A percentile compares a stretch with the other conserved stretches of the same genome.
These are phyloP conservation scores for Ceratobasidium sp. DNA, from an alignment of 1,284 basidiomycete species.

Conservation along the genomic window DNA sequence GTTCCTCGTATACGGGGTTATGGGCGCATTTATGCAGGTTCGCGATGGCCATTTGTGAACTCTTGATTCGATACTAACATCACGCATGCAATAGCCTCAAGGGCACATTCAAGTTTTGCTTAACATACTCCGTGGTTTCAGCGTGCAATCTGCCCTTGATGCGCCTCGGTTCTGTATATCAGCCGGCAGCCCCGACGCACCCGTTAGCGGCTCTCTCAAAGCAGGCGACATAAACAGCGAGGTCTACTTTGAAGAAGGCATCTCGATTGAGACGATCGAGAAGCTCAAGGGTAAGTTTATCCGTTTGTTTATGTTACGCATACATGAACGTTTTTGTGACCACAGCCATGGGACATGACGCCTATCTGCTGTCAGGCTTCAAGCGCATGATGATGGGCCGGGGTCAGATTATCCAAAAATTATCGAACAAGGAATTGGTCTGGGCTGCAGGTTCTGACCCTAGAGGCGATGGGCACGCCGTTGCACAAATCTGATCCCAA, in stretches of 20 bases:
- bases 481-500: slow-evolving; percentile 73
- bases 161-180: slow-evolving; percentile 96
- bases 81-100: slow-evolving; percentile 64
- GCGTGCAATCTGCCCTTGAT: slow-evolving; percentile 85
- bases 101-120: slow-evolving; percentile 94
- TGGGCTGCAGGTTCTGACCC: slow-evolving; percentile 92
- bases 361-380: slow-evolving; percentile 67
- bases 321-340: neutral
- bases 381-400: slow-evolving; percentile 80
- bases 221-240: slow-evolving; percentile 79
- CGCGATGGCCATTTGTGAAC: slow-evolving; percentile 42
- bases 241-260: slow-evolving; percentile 88
- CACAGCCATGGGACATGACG: slow-evolving; percentile 86
- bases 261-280: slow-evolving; percentile 65
- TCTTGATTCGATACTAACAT: slow-evolving; percentile 18
- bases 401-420: slow-evolving; percentile 89
- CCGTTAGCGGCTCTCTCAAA: slow-evolving; percentile 51
- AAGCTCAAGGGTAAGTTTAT: slow-evolving; percentile 63
- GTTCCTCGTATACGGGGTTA: slow-evolving; percentile 89
- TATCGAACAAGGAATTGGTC: slow-evolving; percentile 69
- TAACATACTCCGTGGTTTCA: slow-evolving; percentile 86
- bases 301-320: neutral
- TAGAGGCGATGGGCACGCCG: slow-evolving; percentile 87
- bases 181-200: slow-evolving; percentile 73
- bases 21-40: slow-evolving; percentile 95